Base-by-base conservation (phyloP, 164 flowering plant species). In the Piper betle region DNA sequence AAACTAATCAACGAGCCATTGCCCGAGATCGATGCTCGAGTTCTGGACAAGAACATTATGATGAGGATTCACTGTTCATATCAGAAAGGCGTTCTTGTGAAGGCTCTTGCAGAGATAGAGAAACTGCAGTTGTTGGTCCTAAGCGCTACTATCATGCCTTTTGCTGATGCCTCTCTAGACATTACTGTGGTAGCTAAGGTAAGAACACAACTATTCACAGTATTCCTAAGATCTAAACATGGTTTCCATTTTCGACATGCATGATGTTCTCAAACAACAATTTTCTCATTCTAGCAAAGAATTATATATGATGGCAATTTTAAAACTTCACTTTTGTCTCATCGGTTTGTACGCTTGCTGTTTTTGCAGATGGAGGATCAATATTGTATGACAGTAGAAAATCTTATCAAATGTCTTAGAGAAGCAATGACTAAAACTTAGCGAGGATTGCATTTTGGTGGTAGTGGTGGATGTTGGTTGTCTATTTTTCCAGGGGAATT, bases 1-100 rank as follows among this genome's bases (percentile, higher is more conserved):
- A 62, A 62, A 5, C 63, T 20, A 6, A 57, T 71, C 5, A 73
- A 74, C n/a, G 81, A 78, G 69, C 39, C 75, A 2, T 68, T 90
- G 10, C 97, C 96, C 0, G 92, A 88, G 70, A 85, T 93, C 25
- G 92, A 93, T 75, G 96, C 82, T 8, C 82, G 89, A 67, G 70
- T 88, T 46, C 85, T 79, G 0, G 84, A 83, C 33, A 80, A 73
- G 53, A 75, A 79, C 72, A 84, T 90, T 40, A 81, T 93, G 10
- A 79, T 90, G 6, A 79, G 84, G 67, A 70, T 93, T 43, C 93
- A 88, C 65, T 85, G 99, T 57, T 84, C 82, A 71, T 90, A 77
- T 58, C 77, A 68, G 58, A 82, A 78, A 66, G 91, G 97, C 18
- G 58, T 82, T 33, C 8, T 83, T 1, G 82, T 78, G 69, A 86